phyloP scores from a whole-genome alignment of 306 rosid genomes.

The Styphnolobium japonicum region DNA sequence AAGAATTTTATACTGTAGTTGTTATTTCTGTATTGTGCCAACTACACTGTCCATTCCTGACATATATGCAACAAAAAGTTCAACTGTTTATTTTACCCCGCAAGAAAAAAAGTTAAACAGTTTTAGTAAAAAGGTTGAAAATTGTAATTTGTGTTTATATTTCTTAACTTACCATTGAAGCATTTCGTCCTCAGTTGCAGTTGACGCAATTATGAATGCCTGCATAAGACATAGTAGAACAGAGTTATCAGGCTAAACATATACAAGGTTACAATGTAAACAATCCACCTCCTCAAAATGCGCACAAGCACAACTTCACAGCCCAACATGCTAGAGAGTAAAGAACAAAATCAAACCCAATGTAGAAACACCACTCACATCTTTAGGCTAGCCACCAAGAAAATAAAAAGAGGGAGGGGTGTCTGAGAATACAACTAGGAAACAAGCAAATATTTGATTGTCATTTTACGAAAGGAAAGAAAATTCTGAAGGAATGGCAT shows the following conservation, averaged over 20 bases:
- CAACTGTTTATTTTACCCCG: background rate
- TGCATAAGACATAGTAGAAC: constrained; percentile 33
- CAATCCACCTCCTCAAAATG: background rate
- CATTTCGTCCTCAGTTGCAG: constrained; percentile 97
- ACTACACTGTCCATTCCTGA: background rate
- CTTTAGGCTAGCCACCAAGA: background rate
- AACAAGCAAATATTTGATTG: background rate
- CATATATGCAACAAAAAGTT: constrained; percentile 8
- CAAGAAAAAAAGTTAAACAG: background rate
- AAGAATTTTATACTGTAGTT: background rate
- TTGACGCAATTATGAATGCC: constrained; percentile 98
- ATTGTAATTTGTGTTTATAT: background rate
- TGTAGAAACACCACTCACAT: background rate
- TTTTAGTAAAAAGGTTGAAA: background rate
- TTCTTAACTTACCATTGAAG: constrained; percentile 67
- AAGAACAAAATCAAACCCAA: constrained; percentile 7
- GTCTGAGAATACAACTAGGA: background rate
- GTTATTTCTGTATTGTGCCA: background rate
- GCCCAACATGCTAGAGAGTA: constrained; percentile 7
- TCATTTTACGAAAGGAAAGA: background rate
- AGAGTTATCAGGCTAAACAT: constrained; percentile 14
- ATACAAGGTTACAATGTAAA: constrained; percentile 6
- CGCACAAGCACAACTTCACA: background rate
- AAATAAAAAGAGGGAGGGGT: background rate
- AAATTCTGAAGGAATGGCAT: background rate